phyloP scores from a whole-genome alignment of 2,329 filamentous ascomycete species.

The Pseudogymnoascus sp. region DNA sequence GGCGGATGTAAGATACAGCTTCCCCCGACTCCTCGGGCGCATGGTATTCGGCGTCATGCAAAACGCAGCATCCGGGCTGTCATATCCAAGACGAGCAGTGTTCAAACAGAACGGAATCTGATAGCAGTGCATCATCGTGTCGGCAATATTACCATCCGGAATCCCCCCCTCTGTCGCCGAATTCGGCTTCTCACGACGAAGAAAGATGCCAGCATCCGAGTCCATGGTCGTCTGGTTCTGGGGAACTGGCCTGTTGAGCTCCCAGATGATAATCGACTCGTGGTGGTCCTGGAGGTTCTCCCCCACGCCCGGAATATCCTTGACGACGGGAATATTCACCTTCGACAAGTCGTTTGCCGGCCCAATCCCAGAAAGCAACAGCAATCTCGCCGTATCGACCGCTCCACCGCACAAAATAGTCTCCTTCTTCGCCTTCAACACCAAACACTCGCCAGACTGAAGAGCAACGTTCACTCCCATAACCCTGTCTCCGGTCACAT shows the following conservation, averaged over 20 bases:
- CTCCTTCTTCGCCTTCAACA: slow-evolving; percentile 61
- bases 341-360: slow-evolving; percentile 23
- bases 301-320: slow-evolving; percentile 28
- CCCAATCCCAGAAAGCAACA: slow-evolving; percentile 34
- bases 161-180: slow-evolving; percentile 44
- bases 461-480: slow-evolving; percentile 63
- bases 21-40: slow-evolving; percentile 53
- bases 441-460: slow-evolving; percentile 43
- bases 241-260: slow-evolving; percentile 33
- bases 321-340: slow-evolving; percentile 26
- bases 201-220: slow-evolving; percentile 48
- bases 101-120: slow-evolving; percentile 89
- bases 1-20: slow-evolving; percentile 45
- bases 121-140: slow-evolving; percentile 96
- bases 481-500: slow-evolving; percentile 61
- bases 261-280: slow-evolving; percentile 41
- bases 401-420: slow-evolving; percentile 43
- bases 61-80: slow-evolving; percentile 40
- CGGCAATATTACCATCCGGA: slow-evolving; percentile 65
- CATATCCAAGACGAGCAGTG: slow-evolving; percentile 69
- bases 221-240: slow-evolving; percentile 42
- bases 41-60: slow-evolving; percentile 49
- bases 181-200: slow-evolving; percentile 67
- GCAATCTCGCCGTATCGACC: slow-evolving; percentile 30
- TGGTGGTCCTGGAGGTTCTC: slow-evolving; percentile 31